Evolutionary conservation across 2,329 filamentous ascomycete species (phyloP).

Genomic region (Leptographium lundbergii): DNA sequence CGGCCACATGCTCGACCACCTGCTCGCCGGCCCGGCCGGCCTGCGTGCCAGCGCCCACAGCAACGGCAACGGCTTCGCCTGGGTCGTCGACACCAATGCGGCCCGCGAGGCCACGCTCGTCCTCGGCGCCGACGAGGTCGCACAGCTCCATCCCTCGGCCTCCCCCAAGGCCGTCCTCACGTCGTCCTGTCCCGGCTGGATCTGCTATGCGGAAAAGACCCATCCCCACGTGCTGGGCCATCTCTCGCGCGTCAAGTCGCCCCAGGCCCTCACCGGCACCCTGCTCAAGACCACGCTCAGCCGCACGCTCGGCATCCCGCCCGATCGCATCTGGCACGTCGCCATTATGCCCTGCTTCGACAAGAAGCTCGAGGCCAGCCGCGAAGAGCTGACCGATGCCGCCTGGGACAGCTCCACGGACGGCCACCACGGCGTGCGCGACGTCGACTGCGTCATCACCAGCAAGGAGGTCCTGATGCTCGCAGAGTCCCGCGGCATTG

Average conservation of each 20-base stretch:
- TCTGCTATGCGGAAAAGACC: conserved; percentile 97
- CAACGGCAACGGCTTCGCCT: conserved; percentile 63
- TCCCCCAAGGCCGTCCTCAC: conserved; percentile 50
- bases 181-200: conserved; percentile 92
- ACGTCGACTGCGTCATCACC: conserved; percentile 97
- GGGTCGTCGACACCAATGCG: conserved; percentile 82
- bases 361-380: conserved; percentile 93
- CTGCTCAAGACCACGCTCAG: conserved; percentile 79
- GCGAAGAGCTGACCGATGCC: conserved; percentile 76
- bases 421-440: conserved; percentile 49
- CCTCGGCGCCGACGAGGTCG: conserved; percentile 60
- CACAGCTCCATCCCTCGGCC: conserved; percentile 22
- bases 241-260: conserved; percentile 82
- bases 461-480: conserved; percentile 89
- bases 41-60: conserved; percentile 40
- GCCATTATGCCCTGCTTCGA: conserved; percentile 98
- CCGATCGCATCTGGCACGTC: conserved; percentile 81
- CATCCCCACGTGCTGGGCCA: conserved; percentile 89
- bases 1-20: conserved; percentile 68
- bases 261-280: conserved; percentile 83
- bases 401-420: conserved; percentile 61
- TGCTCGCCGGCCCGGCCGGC: conserved; percentile 59
- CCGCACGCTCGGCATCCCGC: conserved; percentile 55
- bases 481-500: conserved; percentile 64
- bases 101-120: conserved; percentile 76